Evolutionary conservation across 2,329 filamentous ascomycete species (phyloP).

Genomic region (Cladosporium sp.): DNA sequence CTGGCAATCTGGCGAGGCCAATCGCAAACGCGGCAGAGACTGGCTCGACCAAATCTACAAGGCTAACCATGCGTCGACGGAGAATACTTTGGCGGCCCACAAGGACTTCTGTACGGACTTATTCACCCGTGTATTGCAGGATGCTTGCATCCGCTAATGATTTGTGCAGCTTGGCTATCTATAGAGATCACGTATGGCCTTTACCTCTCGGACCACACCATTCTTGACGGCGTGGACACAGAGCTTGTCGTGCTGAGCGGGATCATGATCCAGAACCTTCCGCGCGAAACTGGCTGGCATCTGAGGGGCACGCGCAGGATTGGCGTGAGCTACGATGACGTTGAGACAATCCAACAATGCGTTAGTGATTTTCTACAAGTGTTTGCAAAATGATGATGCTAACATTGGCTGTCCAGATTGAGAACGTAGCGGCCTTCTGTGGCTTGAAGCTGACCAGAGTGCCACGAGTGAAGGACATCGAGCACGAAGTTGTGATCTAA

Average conservation of each 20-base stretch:
- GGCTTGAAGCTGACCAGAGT: constrained; percentile 30
- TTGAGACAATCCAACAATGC: constrained; percentile 37
- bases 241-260: constrained; percentile 49
- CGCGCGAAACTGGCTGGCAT: constrained; percentile 51
- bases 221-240: constrained; percentile 50
- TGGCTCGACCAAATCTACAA: constrained; percentile 55
- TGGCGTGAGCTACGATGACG: constrained; percentile 42
- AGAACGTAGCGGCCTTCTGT: constrained; percentile 34
- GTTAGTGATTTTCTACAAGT: constrained; percentile 20
- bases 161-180: constrained; percentile 41
- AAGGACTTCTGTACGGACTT: constrained; percentile 36
- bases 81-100: constrained; percentile 38
- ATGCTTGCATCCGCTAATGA: not conserved
- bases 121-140: not conserved
- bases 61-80: constrained; percentile 39
- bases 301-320: constrained; percentile 45
- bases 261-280: constrained; percentile 55
- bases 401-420: constrained; percentile 24
- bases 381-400: not conserved
- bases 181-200: constrained; percentile 54
- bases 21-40: constrained; percentile 45
- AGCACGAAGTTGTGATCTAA: constrained; percentile 32
- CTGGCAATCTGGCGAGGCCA: constrained; percentile 54
- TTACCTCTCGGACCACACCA: constrained; percentile 51
- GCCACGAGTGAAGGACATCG: constrained; percentile 35